These are phyloP conservation scores for Ceratobasidium papillatum DNA, from an alignment of 1,284 basidiomycete genomes.

Conservation along the genomic window DNA sequence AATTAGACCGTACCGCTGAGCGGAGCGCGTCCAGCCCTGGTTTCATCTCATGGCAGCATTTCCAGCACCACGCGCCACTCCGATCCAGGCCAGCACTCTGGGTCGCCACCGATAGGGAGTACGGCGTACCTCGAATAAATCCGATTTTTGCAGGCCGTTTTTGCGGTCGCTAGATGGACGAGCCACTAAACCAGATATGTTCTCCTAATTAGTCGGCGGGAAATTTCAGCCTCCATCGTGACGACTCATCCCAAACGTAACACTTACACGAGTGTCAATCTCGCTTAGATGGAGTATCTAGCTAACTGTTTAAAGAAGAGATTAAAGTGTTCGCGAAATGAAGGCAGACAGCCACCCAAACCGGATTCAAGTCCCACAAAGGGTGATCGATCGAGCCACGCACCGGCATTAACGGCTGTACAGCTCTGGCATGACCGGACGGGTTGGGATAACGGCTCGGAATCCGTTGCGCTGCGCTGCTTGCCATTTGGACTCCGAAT, in stretches of 20 bases:
- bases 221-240: not conserved
- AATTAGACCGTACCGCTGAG: not conserved
- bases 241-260: not conserved
- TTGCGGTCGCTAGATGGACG: conserved; percentile 3
- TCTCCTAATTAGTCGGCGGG: not conserved
- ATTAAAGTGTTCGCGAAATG: not conserved
- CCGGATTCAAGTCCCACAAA: not conserved
- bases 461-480: not conserved
- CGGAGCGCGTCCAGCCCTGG: not conserved
- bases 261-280: not conserved
- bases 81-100: not conserved
- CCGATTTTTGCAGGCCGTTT: not conserved
- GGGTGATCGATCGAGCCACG: conserved; percentile 9
- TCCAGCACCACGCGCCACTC: not conserved
- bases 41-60: not conserved
- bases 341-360: not conserved
- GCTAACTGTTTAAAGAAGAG: not conserved
- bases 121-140: not conserved
- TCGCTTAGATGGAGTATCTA: not conserved
- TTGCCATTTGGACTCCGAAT: not conserved
- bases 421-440: not conserved
- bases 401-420: conserved; percentile 3
- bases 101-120: not conserved
- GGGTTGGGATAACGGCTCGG: not conserved
- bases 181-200: not conserved